Evolutionary conservation across 176 grass and related monocot species (phyloP).

Genomic region (Triticum dicoccoides): DNA sequence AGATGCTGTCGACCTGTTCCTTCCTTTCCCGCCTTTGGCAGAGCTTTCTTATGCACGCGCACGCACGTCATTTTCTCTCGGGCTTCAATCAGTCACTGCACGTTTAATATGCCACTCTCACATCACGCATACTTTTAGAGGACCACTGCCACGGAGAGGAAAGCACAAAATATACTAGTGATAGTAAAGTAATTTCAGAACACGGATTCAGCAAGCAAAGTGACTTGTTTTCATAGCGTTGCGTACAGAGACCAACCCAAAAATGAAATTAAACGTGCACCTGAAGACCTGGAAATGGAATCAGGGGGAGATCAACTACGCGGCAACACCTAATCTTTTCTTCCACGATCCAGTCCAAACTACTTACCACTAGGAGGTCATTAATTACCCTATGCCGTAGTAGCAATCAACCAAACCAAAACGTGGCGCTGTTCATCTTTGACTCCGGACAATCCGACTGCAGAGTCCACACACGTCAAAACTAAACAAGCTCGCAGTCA

Average conservation of each 20-base stretch:
- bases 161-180: not conserved
- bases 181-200: not conserved
- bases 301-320: not conserved
- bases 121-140: not conserved
- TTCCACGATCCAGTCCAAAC: not conserved
- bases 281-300: not conserved
- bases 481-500: not conserved
- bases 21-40: not conserved
- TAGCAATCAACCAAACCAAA: slow-evolving; percentile 10
- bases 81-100: not conserved
- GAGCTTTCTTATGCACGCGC: not conserved
- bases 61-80: not conserved
- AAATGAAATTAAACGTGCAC: not conserved
- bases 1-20: not conserved
- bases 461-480: not conserved
- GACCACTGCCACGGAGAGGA: not conserved
- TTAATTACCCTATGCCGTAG: slow-evolving; percentile 24
- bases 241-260: not conserved
- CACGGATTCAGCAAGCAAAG: not conserved
- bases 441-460: not conserved
- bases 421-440: slow-evolving; percentile 21
- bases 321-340: not conserved
- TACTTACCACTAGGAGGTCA: not conserved
- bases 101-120: not conserved
- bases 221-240: not conserved